Percentiles rank a stretch among this genome's conserved stretches.
Evolutionary conservation across 2,329 filamentous ascomycete genomes (phyloP).

Genomic region (Ceratocystis cacaofunesta): DNA sequence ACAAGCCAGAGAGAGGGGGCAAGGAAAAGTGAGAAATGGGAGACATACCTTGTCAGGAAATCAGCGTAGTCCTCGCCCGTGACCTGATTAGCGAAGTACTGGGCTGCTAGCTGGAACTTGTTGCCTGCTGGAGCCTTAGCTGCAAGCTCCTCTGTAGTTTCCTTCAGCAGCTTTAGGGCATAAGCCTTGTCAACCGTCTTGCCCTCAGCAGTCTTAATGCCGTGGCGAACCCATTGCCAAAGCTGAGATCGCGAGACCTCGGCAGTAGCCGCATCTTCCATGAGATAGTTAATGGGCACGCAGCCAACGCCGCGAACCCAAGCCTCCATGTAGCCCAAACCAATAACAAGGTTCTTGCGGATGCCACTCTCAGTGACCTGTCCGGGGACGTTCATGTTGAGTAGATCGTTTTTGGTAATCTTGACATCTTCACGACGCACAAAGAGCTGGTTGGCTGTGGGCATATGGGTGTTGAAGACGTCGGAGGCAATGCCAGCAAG

Average conservation of each 20-base stretch:
- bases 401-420: slow-evolving; percentile 73
- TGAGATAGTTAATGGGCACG: slow-evolving; percentile 93
- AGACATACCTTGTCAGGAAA: slow-evolving; percentile 67
- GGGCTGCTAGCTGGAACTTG: slow-evolving; percentile 77
- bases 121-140: slow-evolving; percentile 69
- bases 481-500: slow-evolving; percentile 78
- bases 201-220: slow-evolving; percentile 65
- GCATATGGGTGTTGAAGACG: slow-evolving; percentile 97
- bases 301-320: slow-evolving; percentile 93
- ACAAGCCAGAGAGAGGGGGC: neutral
- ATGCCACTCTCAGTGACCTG: slow-evolving; percentile 87
- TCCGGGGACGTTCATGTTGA: slow-evolving; percentile 97
- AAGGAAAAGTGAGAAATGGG: neutral
- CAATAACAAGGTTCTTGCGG: slow-evolving; percentile 94
- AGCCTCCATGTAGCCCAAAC: slow-evolving; percentile 94
- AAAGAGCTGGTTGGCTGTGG: slow-evolving; percentile 92
- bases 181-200: slow-evolving; percentile 90
- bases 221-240: slow-evolving; percentile 82
- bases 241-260: slow-evolving; percentile 90
- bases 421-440: slow-evolving; percentile 77
- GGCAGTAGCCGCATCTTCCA: slow-evolving; percentile 96
- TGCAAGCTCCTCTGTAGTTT: slow-evolving; percentile 64
- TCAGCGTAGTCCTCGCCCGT: slow-evolving; percentile 97
- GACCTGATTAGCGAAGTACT: slow-evolving; percentile 86
- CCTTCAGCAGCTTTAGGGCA: slow-evolving; percentile 69